phyloP scores from a whole-genome alignment of 1,284 basidiomycete genomes.

The Ganoderma resinaceum region DNA sequence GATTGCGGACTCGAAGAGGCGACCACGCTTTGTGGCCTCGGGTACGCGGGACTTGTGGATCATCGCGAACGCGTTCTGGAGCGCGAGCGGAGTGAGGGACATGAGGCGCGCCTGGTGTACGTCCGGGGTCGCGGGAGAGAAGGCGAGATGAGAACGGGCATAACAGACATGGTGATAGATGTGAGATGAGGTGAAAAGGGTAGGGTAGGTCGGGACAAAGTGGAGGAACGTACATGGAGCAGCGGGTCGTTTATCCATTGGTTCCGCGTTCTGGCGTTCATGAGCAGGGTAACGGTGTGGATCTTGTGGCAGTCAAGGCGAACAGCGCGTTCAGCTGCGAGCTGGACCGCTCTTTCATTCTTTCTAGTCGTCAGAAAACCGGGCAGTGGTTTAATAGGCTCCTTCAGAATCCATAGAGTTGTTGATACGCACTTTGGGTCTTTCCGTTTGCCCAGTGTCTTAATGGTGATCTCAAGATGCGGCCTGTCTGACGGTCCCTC shows the following conservation, averaged over 20 bases:
- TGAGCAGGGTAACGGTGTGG: conserved; percentile 83
- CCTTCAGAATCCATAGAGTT: background rate
- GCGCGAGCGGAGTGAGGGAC: conserved; percentile 80
- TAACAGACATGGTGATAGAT: background rate
- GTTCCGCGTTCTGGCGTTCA: conserved; percentile 82
- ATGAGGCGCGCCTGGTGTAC: conserved; percentile 78
- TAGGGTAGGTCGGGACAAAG: conserved; percentile 20
- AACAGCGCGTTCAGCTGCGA: conserved; percentile 69
- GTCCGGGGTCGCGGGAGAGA: background rate
- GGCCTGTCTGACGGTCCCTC: conserved; percentile 33
- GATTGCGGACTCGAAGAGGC: conserved; percentile 85
- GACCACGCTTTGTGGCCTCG: conserved; percentile 79
- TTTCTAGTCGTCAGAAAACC: conserved; percentile 53
- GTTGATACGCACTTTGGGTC: conserved; percentile 37
- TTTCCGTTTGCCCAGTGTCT: conserved; percentile 48
- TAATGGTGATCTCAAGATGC: conserved; percentile 67
- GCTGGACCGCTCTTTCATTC: conserved; percentile 47
- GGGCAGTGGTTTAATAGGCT: background rate
- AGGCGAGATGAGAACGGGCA: background rate
- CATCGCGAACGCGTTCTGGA: conserved; percentile 80
- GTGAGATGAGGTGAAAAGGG: background rate
- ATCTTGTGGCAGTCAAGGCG: conserved; percentile 87
- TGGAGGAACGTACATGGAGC: conserved; percentile 71
- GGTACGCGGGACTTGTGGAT: conserved; percentile 88
- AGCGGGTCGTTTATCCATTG: conserved; percentile 85